These are phyloP conservation scores for Aspergillus taichungensis DNA, from an alignment of 495 filamentous ascomycete genomes.

Conservation along the genomic window DNA sequence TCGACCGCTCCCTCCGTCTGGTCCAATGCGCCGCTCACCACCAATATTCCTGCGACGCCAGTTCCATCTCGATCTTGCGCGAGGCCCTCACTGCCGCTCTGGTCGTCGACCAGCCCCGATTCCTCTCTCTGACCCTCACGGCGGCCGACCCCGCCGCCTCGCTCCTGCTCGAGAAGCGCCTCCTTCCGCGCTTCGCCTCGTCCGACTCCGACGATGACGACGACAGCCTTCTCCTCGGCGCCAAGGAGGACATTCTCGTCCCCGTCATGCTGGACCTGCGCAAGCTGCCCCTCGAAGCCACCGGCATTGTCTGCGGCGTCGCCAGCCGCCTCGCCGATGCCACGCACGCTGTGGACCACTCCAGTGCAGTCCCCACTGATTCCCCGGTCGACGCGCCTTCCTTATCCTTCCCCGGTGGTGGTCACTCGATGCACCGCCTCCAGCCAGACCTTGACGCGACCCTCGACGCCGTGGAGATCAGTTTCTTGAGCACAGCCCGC, in stretches of 20 bases:
- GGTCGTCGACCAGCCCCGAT: slow-evolving; percentile 64
- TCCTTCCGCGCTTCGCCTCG: slow-evolving; percentile 47
- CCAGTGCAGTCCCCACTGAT: not conserved
- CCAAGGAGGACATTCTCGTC: slow-evolving; percentile 69
- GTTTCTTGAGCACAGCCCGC: slow-evolving; percentile 79
- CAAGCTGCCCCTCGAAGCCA: slow-evolving; percentile 76
- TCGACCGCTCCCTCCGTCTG: slow-evolving; percentile 59
- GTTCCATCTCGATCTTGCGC: slow-evolving; percentile 38
- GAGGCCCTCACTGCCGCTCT: slow-evolving; percentile 34
- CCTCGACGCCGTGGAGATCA: slow-evolving; percentile 68
- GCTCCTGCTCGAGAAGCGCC: slow-evolving; percentile 66
- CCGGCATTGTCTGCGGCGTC: slow-evolving; percentile 89
- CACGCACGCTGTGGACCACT: slow-evolving; percentile 15
- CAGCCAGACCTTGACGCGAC: slow-evolving; percentile 35
- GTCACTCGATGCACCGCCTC: slow-evolving; percentile 21
- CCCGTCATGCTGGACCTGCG: slow-evolving; percentile 84
- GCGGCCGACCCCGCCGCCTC: slow-evolving; percentile 71
- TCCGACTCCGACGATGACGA: slow-evolving; percentile 39
- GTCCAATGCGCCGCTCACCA: slow-evolving; percentile 75
- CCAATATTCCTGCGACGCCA: slow-evolving; percentile 34
- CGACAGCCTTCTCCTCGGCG: slow-evolving; percentile 58
- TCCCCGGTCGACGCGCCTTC: slow-evolving; percentile 6
- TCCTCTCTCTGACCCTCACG: slow-evolving; percentile 80
- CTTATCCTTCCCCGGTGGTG: slow-evolving; percentile 3
- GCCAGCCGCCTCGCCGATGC: slow-evolving; percentile 66